Evolutionary conservation across 108 stramenopile genomes (phyloP).

Genomic region (Nitzschia palea): DNA sequence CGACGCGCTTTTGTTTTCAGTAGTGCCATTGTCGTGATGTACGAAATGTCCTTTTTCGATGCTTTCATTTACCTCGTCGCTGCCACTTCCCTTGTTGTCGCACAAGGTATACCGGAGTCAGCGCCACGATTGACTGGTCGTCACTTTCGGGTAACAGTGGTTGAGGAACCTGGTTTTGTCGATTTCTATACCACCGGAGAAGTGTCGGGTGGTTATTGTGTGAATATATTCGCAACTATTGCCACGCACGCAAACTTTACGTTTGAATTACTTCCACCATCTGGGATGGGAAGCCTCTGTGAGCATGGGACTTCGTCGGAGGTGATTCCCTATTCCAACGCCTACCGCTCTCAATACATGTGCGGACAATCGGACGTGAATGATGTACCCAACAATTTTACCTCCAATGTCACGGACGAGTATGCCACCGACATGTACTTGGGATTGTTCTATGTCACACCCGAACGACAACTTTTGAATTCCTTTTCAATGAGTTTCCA

Average conservation of each 20-base stretch:
- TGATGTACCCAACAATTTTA: slow-evolving; percentile 1
- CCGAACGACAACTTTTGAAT: slow-evolving; percentile 20
- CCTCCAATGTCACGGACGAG: not conserved
- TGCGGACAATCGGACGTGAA: slow-evolving; percentile 38
- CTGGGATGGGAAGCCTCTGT: slow-evolving; percentile 30
- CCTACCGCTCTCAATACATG: slow-evolving; percentile 26
- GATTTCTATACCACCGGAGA: not conserved
- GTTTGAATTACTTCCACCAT: slow-evolving; percentile 26
- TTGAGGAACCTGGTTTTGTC: slow-evolving; percentile 25
- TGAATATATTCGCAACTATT: slow-evolving; percentile 17
- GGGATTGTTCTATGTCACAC: slow-evolving; percentile 33
- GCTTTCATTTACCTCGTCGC: no score
- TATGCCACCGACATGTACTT: slow-evolving; percentile 37
- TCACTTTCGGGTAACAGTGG: slow-evolving; percentile 34
- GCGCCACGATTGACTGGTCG: slow-evolving; percentile 14
- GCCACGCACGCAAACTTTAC: slow-evolving; percentile 29
- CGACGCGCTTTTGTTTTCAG: no score
- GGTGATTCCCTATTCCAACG: not conserved
- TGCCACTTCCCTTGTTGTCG: no score
- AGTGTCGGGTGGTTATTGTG: slow-evolving; percentile 14
- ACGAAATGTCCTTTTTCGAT: no score
- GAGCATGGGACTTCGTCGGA: not conserved
- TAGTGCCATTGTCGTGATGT: no score
- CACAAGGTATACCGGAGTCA: no score
- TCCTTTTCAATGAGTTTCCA: slow-evolving; percentile 28